Evolutionary conservation across 495 filamentous ascomycete species (phyloP), one percentile per base, ranked within the genome.

Genomic region (Neurospora discreta): DNA sequence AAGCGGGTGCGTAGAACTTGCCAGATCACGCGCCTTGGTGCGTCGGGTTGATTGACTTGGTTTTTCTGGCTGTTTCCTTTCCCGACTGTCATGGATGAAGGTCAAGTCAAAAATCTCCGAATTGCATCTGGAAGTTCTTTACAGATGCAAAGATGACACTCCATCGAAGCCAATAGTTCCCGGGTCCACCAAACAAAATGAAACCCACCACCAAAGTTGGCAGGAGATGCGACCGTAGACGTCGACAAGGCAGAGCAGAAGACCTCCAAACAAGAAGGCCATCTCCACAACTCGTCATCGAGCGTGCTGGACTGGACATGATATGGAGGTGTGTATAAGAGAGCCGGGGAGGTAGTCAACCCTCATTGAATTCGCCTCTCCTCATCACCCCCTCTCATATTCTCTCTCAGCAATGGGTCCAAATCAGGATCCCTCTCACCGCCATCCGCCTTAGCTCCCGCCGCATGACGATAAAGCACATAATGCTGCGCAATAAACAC

Each of bases 401-500:
- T 75, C 75, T 30, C 76, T 69, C 71, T 78, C 77, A 39, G 83
- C 76, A 23, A 84, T 76, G 23, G 78, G 5, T 33, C 52, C 52
- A 15, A 33, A 30, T 60, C 26, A 8, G 52, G 16, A 15, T 60
- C 6, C 6, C 52, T 71, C n/a, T 82, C 83, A 20, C 68, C 39
- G 9, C 39, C 42, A 79, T 84, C 83, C 9, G 69, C 74, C 15
- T 71, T 69, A 71, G 80, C 79, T 8, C 41, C 74, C 0, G 73
- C 72, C 9, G 76, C 75, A 7, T 77, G 78, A 39, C 79, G 83
- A 78, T 96, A 97, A 6, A 96, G 81, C 33, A 92, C 81, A 77
- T 93, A 98, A 82, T 98, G 95, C 80, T 99, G 95, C 20, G 85
- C 77, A 65, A 97, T 88, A 75, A 98, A 98, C 33, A 97, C 82